A percentile compares a stretch with the other conserved stretches of the same genome.
phyloP scores from a whole-genome alignment of 116 monocot genomes.

The Cymodocea nodosa region DNA sequence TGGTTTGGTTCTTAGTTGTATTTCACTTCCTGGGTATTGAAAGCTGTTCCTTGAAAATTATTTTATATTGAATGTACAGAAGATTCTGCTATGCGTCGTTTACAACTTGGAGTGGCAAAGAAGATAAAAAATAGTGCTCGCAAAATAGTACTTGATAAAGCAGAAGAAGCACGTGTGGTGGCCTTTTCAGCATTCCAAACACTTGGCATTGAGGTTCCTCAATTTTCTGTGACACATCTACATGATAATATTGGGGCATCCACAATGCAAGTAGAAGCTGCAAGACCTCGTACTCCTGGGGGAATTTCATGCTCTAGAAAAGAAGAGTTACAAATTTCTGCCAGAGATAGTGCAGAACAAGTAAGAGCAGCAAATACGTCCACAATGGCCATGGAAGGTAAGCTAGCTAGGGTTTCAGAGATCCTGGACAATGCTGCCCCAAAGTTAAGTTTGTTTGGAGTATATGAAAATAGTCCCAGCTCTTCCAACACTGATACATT shows the following conservation, averaged over 20 bases:
- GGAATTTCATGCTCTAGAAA: neutral
- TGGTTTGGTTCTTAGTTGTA: no score
- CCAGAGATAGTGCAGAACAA: neutral
- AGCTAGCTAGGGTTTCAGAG: neutral
- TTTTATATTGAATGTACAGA: constrained; percentile 15
- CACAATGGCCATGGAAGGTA: neutral
- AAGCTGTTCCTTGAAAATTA: neutral
- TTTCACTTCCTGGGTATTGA: neutral
- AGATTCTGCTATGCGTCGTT: constrained; percentile 32
- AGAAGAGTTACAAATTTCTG: neutral
- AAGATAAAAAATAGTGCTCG: constrained; percentile 97
- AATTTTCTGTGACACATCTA: constrained; percentile 35
- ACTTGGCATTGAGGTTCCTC: constrained; percentile 78
- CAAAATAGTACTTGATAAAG: constrained; percentile 87
- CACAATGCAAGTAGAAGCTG: neutral
- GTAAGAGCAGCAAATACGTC: neutral
- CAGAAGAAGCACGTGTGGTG: constrained; percentile 86
- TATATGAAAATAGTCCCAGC: neutral
- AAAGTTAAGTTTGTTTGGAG: neutral
- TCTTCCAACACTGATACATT: neutral
- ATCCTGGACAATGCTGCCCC: neutral
- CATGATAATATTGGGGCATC: constrained; percentile 6
- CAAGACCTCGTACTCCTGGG: neutral
- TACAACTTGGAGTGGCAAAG: constrained; percentile 85
- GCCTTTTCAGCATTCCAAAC: constrained; percentile 82